Evolutionary conservation across 768 basidiomycete genomes (phyloP).

Genomic region (Podaxis mareebaensis): DNA sequence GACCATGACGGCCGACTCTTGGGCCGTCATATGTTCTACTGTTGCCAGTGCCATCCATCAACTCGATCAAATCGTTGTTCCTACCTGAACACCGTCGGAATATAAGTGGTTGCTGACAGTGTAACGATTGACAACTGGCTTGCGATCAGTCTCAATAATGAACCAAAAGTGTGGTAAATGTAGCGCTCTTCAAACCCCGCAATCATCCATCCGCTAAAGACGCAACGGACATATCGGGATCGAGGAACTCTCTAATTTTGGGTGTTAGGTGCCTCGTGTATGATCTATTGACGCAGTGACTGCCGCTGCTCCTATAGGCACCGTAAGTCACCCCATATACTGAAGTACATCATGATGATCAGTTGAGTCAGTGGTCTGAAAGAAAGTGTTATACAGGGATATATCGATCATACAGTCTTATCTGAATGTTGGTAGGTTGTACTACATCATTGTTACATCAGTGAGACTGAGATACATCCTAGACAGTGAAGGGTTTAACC

Average conservation of each 20-base stretch:
- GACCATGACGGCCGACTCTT: no score
- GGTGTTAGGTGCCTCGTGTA: background rate
- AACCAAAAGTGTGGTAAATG: background rate
- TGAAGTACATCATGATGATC: background rate
- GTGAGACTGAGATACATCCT: no score
- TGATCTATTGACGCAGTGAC: background rate
- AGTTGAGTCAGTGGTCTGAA: background rate
- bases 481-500: background rate
- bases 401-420: slow-evolving; percentile 7
- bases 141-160: background rate
- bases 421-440: background rate
- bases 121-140: no score
- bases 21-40: no score
- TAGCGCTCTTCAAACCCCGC: background rate
- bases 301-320: background rate
- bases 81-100: no score
- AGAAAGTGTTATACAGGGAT: background rate
- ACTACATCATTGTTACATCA: background rate
- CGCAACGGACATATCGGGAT: slow-evolving; percentile 14
- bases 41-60: no score
- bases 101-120: no score
- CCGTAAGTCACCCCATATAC: background rate
- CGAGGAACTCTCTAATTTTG: background rate
- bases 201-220: background rate
- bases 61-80: no score